These are phyloP conservation scores for Magnusiomyces clavatus DNA, from an alignment of 1,139 yeast genomes.

Conservation along the genomic window DNA sequence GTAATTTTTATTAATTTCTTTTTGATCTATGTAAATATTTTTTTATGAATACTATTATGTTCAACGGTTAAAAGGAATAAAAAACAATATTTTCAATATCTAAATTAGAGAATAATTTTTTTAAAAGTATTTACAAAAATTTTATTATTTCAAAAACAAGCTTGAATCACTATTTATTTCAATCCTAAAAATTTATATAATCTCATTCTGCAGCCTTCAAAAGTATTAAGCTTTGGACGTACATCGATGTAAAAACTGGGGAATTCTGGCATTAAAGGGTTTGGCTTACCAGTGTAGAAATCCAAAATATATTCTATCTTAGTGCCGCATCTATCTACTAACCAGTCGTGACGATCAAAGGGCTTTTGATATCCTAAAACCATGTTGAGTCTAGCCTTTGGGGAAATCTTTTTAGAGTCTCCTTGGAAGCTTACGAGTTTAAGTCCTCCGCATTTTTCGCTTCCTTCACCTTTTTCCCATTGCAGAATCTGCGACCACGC, in stretches of 20 bases:
- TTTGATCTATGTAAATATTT: too few relatives aligned
- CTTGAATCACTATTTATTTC: constrained; percentile 15
- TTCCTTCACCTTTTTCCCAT: constrained; percentile 69
- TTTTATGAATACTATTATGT: too few relatives aligned
- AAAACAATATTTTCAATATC: not conserved
- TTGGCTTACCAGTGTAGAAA: constrained; percentile 64
- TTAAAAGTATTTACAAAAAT: not conserved
- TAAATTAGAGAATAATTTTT: not conserved
- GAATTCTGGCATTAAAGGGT: constrained; percentile 37
- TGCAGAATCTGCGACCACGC: constrained; percentile 79
- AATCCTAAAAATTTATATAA: constrained; percentile 51
- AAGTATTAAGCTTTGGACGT: constrained; percentile 74
- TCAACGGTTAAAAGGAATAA: too few relatives aligned
- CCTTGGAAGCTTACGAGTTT: constrained; percentile 83
- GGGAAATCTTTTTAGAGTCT: constrained; percentile 75
- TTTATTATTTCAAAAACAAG: not conserved
- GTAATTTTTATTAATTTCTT: too few relatives aligned
- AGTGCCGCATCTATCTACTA: constrained; percentile 77
- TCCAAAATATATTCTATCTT: constrained; percentile 87
- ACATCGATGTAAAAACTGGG: constrained; percentile 79
- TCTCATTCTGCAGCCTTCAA: constrained; percentile 75
- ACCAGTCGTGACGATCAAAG: constrained; percentile 96
- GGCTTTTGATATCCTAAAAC: constrained; percentile 61
- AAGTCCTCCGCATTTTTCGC: constrained; percentile 73
- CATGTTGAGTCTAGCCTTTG: constrained; percentile 75